Conservation (phyloP, 768 basidiomycete species). For the Agaricus bisporus region DNA sequence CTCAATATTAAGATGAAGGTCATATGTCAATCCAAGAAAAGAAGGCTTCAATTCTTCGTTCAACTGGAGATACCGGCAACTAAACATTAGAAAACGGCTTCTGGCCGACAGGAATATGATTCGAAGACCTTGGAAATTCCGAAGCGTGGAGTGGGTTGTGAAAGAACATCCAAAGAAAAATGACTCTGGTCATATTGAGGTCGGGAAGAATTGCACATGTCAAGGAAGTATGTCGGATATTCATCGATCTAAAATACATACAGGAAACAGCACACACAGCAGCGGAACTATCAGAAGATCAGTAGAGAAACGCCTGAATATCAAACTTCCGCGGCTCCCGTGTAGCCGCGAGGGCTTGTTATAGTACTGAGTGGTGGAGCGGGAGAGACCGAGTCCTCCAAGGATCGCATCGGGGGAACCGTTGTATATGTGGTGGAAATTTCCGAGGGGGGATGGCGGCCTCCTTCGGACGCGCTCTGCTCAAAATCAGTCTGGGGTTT, state of each 20-base stretch:
- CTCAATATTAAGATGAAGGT: background rate
- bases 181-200: no score
- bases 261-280: background rate
- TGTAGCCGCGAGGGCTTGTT: constrained; percentile 19
- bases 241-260: background rate
- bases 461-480: constrained; percentile 19
- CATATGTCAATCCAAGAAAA: background rate
- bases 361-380: background rate
- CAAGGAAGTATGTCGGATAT: no score
- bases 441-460: constrained; percentile 18
- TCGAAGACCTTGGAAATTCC: no score
- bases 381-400: constrained; percentile 19
- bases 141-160: no score
- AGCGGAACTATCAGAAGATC: background rate
- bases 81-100: no score
- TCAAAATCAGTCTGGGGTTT: background rate
- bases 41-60: no score
- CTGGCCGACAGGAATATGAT: no score
- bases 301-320: background rate
- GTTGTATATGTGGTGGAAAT: constrained; percentile 26
- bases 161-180: no score
- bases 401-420: constrained; percentile 20
- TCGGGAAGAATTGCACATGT: no score
- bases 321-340: constrained; percentile 28
- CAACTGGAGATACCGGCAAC: no score